Evolutionary conservation across 1,139 yeast genomes (phyloP).

Genomic region (Insectozyma bohioensis): DNA sequence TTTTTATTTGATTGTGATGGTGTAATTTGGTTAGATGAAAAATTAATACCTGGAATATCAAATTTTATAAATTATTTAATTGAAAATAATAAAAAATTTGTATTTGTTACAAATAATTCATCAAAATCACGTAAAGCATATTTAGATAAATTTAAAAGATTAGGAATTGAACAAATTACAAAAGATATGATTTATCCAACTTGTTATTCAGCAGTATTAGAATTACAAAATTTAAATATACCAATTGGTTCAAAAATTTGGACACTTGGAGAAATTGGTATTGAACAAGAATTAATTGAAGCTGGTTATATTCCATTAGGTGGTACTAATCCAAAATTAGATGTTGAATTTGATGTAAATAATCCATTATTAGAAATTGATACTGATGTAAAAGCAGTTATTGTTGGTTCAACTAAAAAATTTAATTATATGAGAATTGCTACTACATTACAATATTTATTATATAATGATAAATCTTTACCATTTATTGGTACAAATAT

Average conservation of each 20-base stretch:
- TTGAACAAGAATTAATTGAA: constrained; percentile 66
- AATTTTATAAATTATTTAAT: constrained; percentile 64
- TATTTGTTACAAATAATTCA: constrained; percentile 42
- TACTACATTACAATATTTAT: constrained; percentile 39
- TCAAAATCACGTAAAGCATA: constrained; percentile 35
- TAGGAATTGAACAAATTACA: constrained; percentile 31
- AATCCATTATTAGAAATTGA: constrained; percentile 37
- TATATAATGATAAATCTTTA: constrained; percentile 29
- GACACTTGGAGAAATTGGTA: constrained; percentile 84
- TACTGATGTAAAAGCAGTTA: constrained; percentile 40
- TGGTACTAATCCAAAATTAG: constrained; percentile 55
- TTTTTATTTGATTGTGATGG: constrained; percentile 95
- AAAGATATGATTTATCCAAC: constrained; percentile 38
- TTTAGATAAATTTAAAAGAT: constrained; percentile 28
- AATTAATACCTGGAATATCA: constrained; percentile 66
- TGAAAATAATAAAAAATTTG: constrained; percentile 29
- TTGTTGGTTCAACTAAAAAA: constrained; percentile 41
- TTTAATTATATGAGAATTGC: constrained; percentile 41
- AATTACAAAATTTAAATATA: constrained; percentile 24
- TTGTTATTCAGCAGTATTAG: constrained; percentile 36
- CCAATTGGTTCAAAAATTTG: constrained; percentile 57
- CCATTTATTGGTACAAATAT: constrained; percentile 45
- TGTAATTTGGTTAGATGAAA: constrained; percentile 84
- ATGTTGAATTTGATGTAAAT: constrained; percentile 27
- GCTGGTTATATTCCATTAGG: constrained; percentile 74